Percentiles rank a stretch among this genome's conserved stretches.
These are phyloP conservation scores for Dipteronia dyeriana DNA, from an alignment of 345 rosid genomes.

Conservation along the genomic window DNA sequence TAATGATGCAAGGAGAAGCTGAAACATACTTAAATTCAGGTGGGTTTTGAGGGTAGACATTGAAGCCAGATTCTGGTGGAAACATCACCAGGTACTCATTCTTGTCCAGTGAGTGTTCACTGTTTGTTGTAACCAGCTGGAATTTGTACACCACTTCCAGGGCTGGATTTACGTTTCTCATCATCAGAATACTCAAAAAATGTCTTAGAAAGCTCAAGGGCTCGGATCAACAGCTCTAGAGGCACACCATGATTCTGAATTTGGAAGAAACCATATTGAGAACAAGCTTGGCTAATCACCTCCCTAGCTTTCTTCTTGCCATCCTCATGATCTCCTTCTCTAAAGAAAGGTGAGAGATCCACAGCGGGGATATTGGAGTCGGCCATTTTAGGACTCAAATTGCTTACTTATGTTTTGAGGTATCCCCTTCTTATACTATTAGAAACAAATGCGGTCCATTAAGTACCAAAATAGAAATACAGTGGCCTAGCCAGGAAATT, in stretches of 20 bases:
- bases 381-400: slow-evolving; percentile 9
- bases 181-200: slow-evolving; percentile 39
- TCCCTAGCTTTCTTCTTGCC: slow-evolving; percentile 39
- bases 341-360: slow-evolving; percentile 47
- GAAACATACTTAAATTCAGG: slow-evolving; percentile 37
- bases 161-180: slow-evolving; percentile 38
- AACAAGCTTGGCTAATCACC: slow-evolving; percentile 39
- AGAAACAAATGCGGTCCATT: no score
- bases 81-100: slow-evolving; percentile 45
- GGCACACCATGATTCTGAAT: slow-evolving; percentile 53
- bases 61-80: slow-evolving; percentile 45
- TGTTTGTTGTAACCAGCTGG: slow-evolving; percentile 49
- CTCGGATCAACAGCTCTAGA: slow-evolving; percentile 27
- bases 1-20: neutral
- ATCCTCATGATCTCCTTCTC: slow-evolving; percentile 23
- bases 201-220: slow-evolving; percentile 37
- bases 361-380: slow-evolving; percentile 33
- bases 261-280: slow-evolving; percentile 55
- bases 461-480: no score
- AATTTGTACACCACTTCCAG: slow-evolving; percentile 34
- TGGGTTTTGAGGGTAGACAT: slow-evolving; percentile 46
- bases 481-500: no score
- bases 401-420: neutral
- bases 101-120: slow-evolving; percentile 39
- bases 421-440: no score